These are phyloP conservation scores for Calonectria naviculata DNA, from an alignment of 2,329 filamentous ascomycete species.

Conservation along the genomic window DNA sequence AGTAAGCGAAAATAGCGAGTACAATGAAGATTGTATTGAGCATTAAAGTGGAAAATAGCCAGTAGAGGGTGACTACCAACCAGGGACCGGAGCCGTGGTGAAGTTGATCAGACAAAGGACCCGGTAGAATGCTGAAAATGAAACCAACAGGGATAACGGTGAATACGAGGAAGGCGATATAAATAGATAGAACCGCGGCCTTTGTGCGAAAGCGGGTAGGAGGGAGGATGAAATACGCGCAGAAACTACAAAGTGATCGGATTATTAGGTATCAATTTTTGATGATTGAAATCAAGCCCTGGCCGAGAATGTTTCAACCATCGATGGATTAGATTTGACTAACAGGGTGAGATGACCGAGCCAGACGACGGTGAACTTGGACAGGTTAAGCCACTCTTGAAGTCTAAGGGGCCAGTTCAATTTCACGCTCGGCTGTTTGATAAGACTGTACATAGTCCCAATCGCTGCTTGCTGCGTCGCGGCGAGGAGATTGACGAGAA, in stretches of 20 bases:
- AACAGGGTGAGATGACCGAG: not conserved
- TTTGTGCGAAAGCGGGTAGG: not conserved
- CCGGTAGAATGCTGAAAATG: not conserved
- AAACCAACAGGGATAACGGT: not conserved
- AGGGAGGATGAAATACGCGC: not conserved
- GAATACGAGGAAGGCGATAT: not conserved
- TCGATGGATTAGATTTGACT: not conserved
- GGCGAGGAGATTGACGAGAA: not conserved
- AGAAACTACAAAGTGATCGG: not conserved
- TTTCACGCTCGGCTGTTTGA: not conserved
- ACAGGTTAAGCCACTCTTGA: not conserved
- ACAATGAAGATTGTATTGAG: not conserved
- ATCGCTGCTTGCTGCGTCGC: not conserved
- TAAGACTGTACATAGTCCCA: not conserved
- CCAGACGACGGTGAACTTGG: conserved; percentile 1
- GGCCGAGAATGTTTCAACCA: not conserved
- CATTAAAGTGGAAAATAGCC: not conserved
- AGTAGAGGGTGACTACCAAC: not conserved
- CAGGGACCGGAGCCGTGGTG: not conserved
- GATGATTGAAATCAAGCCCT: not conserved
- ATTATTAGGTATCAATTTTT: not conserved
- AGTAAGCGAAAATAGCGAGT: not conserved
- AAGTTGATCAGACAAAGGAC: not conserved
- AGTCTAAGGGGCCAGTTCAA: not conserved
- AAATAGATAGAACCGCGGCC: not conserved